phyloP scores from a whole-genome alignment of 2,329 filamentous ascomycete genomes.

The Clathrospora elynae region DNA sequence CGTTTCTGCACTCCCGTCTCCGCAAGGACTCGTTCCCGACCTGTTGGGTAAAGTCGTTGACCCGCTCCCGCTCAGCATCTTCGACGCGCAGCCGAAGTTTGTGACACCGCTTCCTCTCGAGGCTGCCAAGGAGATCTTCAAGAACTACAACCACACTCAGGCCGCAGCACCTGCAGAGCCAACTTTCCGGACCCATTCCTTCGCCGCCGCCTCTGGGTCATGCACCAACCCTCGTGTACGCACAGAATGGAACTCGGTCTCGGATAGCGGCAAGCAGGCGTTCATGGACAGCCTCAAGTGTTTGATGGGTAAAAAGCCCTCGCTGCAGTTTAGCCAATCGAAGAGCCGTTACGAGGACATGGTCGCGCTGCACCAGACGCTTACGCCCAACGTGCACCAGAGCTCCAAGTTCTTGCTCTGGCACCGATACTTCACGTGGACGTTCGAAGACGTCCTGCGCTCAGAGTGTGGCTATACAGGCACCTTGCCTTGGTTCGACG shows the following conservation, averaged over 20 bases:
- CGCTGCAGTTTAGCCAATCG: conserved; percentile 32
- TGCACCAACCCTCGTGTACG: conserved; percentile 40
- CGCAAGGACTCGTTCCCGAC: conserved; percentile 11
- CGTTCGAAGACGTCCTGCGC: conserved; percentile 51
- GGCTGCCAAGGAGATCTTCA: conserved; percentile 9
- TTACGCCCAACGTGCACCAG: conserved; percentile 42
- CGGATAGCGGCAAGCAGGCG: conserved; percentile 28
- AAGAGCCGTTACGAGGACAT: conserved; percentile 44
- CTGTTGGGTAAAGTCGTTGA: conserved; percentile 8
- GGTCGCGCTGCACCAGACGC: conserved; percentile 41
- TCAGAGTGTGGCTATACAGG: conserved; percentile 51
- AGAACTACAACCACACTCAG: conserved; percentile 2
- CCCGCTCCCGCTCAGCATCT: conserved; percentile 16
- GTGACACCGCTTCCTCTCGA: conserved; percentile 14
- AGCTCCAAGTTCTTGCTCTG: conserved; percentile 50
- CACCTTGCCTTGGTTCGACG: conserved; percentile 48
- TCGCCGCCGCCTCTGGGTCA: conserved; percentile 11
- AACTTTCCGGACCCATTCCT: neutral
- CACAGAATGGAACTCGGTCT: conserved; percentile 39
- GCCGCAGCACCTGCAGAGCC: neutral
- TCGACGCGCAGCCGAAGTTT: conserved; percentile 13
- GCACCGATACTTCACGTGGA: conserved; percentile 52
- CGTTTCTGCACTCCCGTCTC: conserved; percentile 19
- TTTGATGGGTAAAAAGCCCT: conserved; percentile 28
- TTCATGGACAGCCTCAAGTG: conserved; percentile 41